A percentile compares a stretch with the other conserved stretches of the same genome.
Evolutionary conservation across 768 basidiomycete genomes (phyloP).

Genomic region (Tulasnella calospora): DNA sequence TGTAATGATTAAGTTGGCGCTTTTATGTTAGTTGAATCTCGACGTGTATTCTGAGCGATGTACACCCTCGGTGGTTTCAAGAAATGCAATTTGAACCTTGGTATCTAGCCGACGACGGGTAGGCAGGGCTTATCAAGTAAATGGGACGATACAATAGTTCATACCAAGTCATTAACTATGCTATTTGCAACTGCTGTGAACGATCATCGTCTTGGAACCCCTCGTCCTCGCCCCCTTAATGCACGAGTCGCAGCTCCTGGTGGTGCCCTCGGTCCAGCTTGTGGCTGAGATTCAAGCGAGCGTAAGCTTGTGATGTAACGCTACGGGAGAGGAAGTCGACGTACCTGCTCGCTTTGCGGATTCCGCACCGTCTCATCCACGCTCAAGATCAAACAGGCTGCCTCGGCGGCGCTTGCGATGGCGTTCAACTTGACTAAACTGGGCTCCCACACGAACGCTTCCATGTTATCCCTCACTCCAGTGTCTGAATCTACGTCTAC

Average conservation of each 20-base stretch:
- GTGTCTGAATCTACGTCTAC: conserved; percentile 88
- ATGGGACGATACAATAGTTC: too few species aligned
- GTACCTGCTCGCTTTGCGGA: conserved; percentile 87
- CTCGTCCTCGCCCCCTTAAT: conserved; percentile 79
- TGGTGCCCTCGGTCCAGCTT: conserved; percentile 81
- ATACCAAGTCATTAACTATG: too few species aligned
- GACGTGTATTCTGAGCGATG: too few species aligned
- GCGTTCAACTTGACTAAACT: conserved; percentile 93
- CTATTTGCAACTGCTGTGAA: too few species aligned
- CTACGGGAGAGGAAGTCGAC: conserved; percentile 34
- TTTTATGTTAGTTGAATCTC: too few species aligned
- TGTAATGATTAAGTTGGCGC: too few species aligned
- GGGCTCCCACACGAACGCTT: conserved; percentile 98
- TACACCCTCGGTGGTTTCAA: too few species aligned
- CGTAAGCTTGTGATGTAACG: conserved; percentile 21
- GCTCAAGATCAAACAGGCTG: conserved; percentile 90
- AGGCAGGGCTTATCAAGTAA: too few species aligned
- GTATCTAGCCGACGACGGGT: too few species aligned
- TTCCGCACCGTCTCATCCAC: conserved; percentile 97
- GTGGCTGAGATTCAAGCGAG: conserved; percentile 45
- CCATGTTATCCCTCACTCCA: conserved; percentile 93
- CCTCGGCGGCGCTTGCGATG: conserved; percentile 90
- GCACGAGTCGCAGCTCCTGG: conserved; percentile 88
- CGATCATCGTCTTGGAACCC: conserved; percentile 34
- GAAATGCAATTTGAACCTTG: too few species aligned